Base-by-base conservation (phyloP, 371 early-diverging fungal species). In the Phascolomyces articulosus region DNA sequence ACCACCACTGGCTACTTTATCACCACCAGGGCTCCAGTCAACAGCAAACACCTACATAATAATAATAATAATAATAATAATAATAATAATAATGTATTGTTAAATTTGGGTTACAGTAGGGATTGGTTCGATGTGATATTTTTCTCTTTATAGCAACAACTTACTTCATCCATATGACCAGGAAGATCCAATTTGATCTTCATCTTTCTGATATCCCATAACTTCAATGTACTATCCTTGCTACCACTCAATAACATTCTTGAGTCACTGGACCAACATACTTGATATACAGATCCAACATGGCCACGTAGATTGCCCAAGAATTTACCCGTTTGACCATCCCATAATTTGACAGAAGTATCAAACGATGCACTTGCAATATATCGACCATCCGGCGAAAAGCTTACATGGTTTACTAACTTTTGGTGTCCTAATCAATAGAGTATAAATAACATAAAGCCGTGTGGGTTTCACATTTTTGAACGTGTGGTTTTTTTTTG, bases 341-440 rank as follows among this genome's bases (percentile, higher is more conserved):
- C 97, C 99, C 99, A 99, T 27, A 99, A 70, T 82, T 98, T 98
- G 41, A 99, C 96, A 28, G 94, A 93, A 72, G 96, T 98, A 82
- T 99, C 99, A 73, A 99, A 99, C 26, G 96, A 94, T 4, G 97
- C 98, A 72, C 93, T 93, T 20, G 99, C 98, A 75, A 98, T 80
- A 48, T 85, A 85, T 24, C 93, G 81, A 15, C 98, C 97, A 72
- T 98, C 97, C 9, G 98, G 97, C 8, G 96, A 95, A 68, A 96
- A 98, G 63, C 87, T 83, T 21, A 96, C 93, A 68, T 95, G 95
- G 70, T 96, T 96, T 61, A 99, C 96, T 4, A 94, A 84, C 75
- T 97, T 96, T 78, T 97, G 98, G 76, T 99, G 99, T n/a, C 97
- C 93, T 62, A 41, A 20, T 28, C 27, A 16, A 20, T 27, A 31